Evolutionary conservation across 2,329 filamentous ascomycete species (phyloP).

Genomic region (Pestalotiopsis sp.): DNA sequence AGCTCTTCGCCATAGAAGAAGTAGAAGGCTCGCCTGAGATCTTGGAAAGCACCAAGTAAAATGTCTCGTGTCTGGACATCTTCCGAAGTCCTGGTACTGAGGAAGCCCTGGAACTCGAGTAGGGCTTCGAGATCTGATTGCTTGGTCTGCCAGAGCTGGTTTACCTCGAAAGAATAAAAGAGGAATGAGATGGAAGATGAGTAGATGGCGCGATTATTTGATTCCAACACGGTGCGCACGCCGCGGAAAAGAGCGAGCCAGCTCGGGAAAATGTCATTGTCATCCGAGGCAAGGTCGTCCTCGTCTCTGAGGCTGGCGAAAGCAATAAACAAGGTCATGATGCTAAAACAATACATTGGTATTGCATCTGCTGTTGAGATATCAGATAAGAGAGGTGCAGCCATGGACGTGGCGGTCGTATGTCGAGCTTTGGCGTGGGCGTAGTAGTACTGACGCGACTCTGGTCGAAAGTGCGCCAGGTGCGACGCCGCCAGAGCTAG

Average conservation of each 20-base stretch:
- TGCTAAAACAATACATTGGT: slow-evolving; percentile 41
- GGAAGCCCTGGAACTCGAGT: background rate
- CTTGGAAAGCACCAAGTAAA: background rate
- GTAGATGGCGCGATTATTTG: background rate
- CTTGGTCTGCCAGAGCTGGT: background rate
- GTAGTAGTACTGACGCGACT: slow-evolving; percentile 40
- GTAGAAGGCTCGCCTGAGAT: background rate
- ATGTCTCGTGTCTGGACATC: background rate
- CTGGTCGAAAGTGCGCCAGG: slow-evolving; percentile 42
- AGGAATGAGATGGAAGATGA: background rate
- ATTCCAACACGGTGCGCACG: background rate
- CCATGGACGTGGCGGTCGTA: slow-evolving; percentile 31
- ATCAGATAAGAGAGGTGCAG: slow-evolving; percentile 33
- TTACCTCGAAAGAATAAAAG: background rate
- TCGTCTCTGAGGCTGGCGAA: slow-evolving; percentile 36
- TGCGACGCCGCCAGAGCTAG: slow-evolving; percentile 53
- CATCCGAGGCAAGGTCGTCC: slow-evolving; percentile 37
- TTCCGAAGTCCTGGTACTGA: background rate
- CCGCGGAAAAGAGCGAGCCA: background rate
- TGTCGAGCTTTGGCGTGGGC: slow-evolving; percentile 39
- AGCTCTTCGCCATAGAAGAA: background rate
- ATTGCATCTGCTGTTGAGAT: slow-evolving; percentile 32
- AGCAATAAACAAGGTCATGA: slow-evolving; percentile 37
- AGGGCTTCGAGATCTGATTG: background rate
- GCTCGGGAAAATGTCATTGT: slow-evolving; percentile 22